Conservation (phyloP, 108 stramenopile genomes). For the Aurantiochytrium sp. region DNA sequence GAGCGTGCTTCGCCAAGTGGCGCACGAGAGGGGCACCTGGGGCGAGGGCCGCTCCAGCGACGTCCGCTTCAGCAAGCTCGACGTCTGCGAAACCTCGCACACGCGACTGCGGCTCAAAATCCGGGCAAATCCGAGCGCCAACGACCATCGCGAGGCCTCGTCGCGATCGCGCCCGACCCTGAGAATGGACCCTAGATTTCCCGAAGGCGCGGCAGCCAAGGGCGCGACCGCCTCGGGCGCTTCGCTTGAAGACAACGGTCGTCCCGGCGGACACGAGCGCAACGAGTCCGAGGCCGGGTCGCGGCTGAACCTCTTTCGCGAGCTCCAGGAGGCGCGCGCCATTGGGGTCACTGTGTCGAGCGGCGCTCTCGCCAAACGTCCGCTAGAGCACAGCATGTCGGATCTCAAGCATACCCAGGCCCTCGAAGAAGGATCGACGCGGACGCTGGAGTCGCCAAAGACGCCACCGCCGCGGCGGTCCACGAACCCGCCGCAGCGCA, state of each 20-base stretch:
- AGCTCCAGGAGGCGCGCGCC: not conserved
- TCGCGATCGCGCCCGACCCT: not conserved
- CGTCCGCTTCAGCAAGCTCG: not conserved
- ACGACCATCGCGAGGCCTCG: not conserved
- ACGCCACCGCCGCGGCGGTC: not conserved
- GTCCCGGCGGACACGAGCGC: not conserved
- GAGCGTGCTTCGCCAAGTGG: not conserved
- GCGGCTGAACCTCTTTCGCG: not conserved
- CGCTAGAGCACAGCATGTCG: not conserved
- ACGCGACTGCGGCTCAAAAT: not conserved
- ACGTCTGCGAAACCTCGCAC: not conserved
- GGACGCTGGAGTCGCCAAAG: not conserved
- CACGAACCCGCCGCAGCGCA: not conserved
- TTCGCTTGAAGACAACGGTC: too few relatives aligned
- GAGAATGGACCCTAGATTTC: not conserved
- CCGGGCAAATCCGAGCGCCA: not conserved
- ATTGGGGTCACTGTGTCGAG: not conserved
- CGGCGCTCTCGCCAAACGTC: not conserved
- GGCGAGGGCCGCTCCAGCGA: not conserved
- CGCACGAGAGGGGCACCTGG: conserved; percentile 7
- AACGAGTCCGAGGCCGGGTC: not conserved
- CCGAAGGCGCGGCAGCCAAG: not conserved
- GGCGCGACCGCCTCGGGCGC: not conserved
- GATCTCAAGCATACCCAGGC: not conserved
- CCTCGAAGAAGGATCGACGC: not conserved